Percentiles rank a stretch among this genome's conserved stretches.
phyloP scores from a whole-genome alignment of 257 asterid genomes.

The Euphrasia confusa region DNA sequence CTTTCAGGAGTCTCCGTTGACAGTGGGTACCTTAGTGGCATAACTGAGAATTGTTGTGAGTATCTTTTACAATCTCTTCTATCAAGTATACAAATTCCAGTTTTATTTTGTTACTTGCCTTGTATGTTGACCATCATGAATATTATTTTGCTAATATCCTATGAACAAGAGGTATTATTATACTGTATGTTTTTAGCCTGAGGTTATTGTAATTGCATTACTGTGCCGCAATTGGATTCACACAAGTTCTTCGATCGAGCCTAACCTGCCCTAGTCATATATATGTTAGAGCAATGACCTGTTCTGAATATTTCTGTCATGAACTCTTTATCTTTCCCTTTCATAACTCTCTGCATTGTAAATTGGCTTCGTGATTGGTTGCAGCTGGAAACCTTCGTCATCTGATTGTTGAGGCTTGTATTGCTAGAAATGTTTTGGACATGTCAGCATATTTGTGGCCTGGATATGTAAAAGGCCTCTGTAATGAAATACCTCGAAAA shows the following conservation, averaged over 20 bases:
- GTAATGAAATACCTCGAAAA: slow-evolving; percentile 73
- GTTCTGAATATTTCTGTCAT: neutral
- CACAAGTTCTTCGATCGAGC: slow-evolving; percentile 3
- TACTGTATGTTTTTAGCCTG: neutral
- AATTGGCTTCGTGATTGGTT: slow-evolving; percentile 27
- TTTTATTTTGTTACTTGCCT: slow-evolving; percentile 5
- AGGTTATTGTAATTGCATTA: slow-evolving; percentile 13
- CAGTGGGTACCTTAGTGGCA: slow-evolving; percentile 76
- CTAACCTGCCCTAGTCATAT: slow-evolving; percentile 1
- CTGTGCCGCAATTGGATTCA: neutral
- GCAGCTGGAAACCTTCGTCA: slow-evolving; percentile 86
- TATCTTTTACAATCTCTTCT: slow-evolving; percentile 24
- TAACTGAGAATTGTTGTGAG: slow-evolving; percentile 78
- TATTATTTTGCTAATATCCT: neutral
- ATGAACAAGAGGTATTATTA: no score
- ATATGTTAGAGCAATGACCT: neutral
- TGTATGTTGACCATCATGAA: slow-evolving; percentile 18
- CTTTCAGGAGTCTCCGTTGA: slow-evolving; percentile 74
- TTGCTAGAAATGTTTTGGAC: slow-evolving; percentile 88
- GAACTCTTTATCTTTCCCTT: neutral
- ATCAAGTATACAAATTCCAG: neutral
- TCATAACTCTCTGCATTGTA: slow-evolving; percentile 11
- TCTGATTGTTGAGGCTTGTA: slow-evolving; percentile 92
- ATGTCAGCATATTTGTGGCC: slow-evolving; percentile 95
- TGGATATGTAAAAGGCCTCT: slow-evolving; percentile 82